Evolutionary conservation across 495 filamentous ascomycete species (phyloP).

Genomic region (Cryomyces antarcticus): DNA sequence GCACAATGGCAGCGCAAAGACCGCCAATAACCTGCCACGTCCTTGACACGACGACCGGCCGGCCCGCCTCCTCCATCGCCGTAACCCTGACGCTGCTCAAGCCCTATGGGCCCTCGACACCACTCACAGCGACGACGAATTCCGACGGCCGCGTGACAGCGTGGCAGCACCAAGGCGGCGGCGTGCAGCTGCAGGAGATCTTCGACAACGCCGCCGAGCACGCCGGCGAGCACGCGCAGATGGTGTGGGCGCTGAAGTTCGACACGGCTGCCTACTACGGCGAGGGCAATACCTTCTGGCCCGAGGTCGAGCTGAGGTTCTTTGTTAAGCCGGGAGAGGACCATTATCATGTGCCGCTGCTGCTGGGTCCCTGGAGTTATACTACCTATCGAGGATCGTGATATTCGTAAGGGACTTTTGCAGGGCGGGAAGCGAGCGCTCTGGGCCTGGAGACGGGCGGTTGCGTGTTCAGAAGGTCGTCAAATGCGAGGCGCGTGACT

Average conservation of each 20-base stretch:
- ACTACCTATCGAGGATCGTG: slow-evolving; percentile 66
- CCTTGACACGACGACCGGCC: slow-evolving; percentile 46
- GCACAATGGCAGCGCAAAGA: slow-evolving; percentile 17
- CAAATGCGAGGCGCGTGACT: too few relatives aligned
- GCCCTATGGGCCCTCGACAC: slow-evolving; percentile 8
- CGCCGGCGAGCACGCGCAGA: slow-evolving; percentile 19
- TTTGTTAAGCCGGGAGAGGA: slow-evolving; percentile 35
- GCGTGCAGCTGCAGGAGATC: slow-evolving; percentile 20
- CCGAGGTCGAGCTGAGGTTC: slow-evolving; percentile 77
- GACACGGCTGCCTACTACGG: slow-evolving; percentile 63
- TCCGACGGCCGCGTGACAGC: slow-evolving; percentile 65
- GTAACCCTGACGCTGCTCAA: slow-evolving; percentile 32
- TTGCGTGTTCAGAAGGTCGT: too few relatives aligned
- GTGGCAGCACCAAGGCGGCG: slow-evolving; percentile 41
- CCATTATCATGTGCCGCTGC: slow-evolving; percentile 81
- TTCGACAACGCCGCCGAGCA: slow-evolving; percentile 21
- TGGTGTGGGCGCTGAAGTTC: slow-evolving; percentile 56
- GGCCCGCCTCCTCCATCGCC: slow-evolving; percentile 35
- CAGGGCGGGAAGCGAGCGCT: too few relatives aligned
- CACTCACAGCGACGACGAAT: slow-evolving; percentile 41
- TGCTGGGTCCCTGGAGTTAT: slow-evolving; percentile 81
- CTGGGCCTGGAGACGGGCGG: too few relatives aligned
- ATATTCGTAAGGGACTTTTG: background rate
- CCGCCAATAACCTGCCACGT: slow-evolving; percentile 65
- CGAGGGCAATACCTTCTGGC: slow-evolving; percentile 62